Percentiles rank a stretch among this genome's conserved stretches.
Conservation (phyloP, 495 filamentous ascomycete genomes). For the Annulohypoxylon bovei region DNA sequence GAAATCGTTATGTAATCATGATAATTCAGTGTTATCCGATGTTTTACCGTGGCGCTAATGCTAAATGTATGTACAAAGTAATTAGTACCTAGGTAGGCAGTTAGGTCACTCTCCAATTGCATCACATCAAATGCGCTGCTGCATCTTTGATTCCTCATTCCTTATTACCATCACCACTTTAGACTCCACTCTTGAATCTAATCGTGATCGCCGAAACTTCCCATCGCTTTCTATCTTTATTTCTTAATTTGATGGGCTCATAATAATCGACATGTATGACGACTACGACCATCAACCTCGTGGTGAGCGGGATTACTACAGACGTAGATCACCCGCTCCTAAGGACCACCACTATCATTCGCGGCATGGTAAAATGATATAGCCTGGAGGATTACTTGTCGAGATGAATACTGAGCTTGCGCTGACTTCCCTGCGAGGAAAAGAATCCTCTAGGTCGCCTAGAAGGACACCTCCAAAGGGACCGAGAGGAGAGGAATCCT, state of each 20-base stretch:
- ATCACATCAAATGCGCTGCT: neutral
- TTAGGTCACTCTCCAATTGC: neutral
- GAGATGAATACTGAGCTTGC: conserved; percentile 51
- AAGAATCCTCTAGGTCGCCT: conserved; percentile 51
- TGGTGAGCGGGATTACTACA: conserved; percentile 50
- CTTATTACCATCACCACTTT: neutral
- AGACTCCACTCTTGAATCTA: neutral
- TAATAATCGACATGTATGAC: conserved; percentile 37
- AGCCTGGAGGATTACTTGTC: conserved; percentile 50
- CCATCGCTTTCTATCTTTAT: neutral
- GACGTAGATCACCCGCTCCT: conserved; percentile 44
- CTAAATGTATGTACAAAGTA: too few species aligned
- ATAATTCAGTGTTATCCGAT: neutral
- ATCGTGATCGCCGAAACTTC: neutral
- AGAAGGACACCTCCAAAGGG: conserved; percentile 43
- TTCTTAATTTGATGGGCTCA: neutral
- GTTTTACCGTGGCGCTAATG: neutral
- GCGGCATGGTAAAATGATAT: conserved; percentile 63
- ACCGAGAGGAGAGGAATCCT: conserved; percentile 43
- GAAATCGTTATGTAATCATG: too few species aligned
- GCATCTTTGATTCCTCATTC: neutral
- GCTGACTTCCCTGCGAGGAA: conserved; percentile 51
- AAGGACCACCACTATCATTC: conserved; percentile 50
- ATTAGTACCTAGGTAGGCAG: neutral
- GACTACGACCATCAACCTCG: conserved; percentile 42